Conservation (phyloP, 2,329 filamentous ascomycete species). For the Bipolaris cookei region DNA sequence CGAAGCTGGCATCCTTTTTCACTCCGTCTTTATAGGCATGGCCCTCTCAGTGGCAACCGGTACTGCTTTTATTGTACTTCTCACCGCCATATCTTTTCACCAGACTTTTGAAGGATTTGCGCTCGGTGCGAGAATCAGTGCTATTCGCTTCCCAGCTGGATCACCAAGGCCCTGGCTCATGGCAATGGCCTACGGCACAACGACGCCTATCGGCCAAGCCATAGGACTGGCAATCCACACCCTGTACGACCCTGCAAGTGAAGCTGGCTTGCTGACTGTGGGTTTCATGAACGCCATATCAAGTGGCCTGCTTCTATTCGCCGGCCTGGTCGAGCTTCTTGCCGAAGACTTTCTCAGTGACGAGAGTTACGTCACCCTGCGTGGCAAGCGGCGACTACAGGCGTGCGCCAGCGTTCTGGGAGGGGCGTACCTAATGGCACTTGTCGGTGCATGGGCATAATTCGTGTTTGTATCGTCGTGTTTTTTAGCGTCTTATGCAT, state of each 20-base stretch:
- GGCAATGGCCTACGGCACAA: slow-evolving; percentile 68
- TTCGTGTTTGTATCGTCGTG: slow-evolving; percentile 2
- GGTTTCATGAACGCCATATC: slow-evolving; percentile 59
- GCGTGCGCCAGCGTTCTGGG: slow-evolving; percentile 67
- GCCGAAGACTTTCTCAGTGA: slow-evolving; percentile 65
- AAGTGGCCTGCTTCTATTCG: slow-evolving; percentile 57
- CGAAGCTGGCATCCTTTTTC: slow-evolving; percentile 79
- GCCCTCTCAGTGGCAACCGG: slow-evolving; percentile 73
- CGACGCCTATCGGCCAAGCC: slow-evolving; percentile 59
- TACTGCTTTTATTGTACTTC: slow-evolving; percentile 67
- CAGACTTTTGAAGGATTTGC: slow-evolving; percentile 74
- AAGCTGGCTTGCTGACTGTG: slow-evolving; percentile 57
- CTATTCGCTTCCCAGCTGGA: slow-evolving; percentile 70
- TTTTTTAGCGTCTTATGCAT: slow-evolving; percentile 10
- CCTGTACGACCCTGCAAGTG: slow-evolving; percentile 57
- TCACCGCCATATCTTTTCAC: slow-evolving; percentile 74
- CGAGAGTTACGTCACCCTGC: slow-evolving; percentile 65
- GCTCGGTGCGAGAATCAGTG: slow-evolving; percentile 73
- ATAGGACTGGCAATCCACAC: slow-evolving; percentile 58
- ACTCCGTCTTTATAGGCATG: slow-evolving; percentile 78
- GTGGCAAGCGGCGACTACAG: slow-evolving; percentile 64
- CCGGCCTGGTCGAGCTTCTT: slow-evolving; percentile 57
- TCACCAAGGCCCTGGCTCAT: slow-evolving; percentile 78
- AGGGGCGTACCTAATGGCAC: slow-evolving; percentile 68
- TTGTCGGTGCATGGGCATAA: slow-evolving; percentile 70